Base-by-base conservation (phyloP, 768 basidiomycete genomes). In the Auricularia auricula-judae region DNA sequence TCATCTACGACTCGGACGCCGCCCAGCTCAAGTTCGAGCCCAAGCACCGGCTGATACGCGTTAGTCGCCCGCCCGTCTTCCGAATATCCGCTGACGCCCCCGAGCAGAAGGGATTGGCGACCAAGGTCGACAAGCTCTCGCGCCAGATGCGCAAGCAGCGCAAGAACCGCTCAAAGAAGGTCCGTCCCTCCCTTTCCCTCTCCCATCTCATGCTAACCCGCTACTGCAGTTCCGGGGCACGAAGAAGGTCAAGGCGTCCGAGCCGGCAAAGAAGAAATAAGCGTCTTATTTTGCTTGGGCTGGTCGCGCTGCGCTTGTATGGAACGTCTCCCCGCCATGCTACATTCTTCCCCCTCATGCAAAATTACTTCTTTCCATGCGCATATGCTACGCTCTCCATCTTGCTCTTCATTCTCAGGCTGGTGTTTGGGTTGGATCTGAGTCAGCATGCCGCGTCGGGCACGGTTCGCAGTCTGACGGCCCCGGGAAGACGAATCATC, bases 81-180 rank as follows among this genome's bases (percentile, higher is more conserved):
- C 33, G 44, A 23, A 35, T 23, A 60, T 47, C 29, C 36, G 10
- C n/a, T 18, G 14, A 29, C 29, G 29, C 29, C 35, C 66, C 12
- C 61, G 39, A 36, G 21, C 67, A 93, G 91, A 84, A 81, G 68
- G 88, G 89, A 62, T 75, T 93, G 60, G 74, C 71, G 39, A 65
- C 81, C 68, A 97, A 98, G 81, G 86, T 88, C 67, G 91, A 93
- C 53, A 93, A 88, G 78, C 81, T 96, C 63, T 93, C 93, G 68
- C 89, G 97, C 74, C 98, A 98, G 78, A 86, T 98, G 78, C 89
- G 97, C 78, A 98, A 98, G 82, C 96, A 98, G 83, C 87, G 97
- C 73, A 99, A 99, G 86, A 99, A 99, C 81, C 88, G 96, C 75
- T 85, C 90, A 67, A 99, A 99, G 90, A 98, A 98, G 88, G 95